Evolutionary conservation across 108 stramenopile genomes (phyloP), one percentile per base, ranked within the genome.

Genomic region (Mediolabrus comicus): DNA sequence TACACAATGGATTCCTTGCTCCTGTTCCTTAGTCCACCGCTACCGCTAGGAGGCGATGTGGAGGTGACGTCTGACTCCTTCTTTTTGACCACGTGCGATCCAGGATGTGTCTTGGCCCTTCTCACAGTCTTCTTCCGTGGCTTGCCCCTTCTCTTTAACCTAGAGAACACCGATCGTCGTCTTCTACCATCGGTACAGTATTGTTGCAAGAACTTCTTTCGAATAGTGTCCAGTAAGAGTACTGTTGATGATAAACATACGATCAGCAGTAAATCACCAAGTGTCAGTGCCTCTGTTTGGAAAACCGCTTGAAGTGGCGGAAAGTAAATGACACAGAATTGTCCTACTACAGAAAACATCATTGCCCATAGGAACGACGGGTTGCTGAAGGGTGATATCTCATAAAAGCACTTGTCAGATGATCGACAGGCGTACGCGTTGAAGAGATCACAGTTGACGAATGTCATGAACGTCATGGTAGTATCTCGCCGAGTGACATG

Each of bases 381-480:
- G 71, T 99, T 98, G 52, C 87, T 83, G 38, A 84, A 85, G 10
- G 89, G 73, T 51, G 74, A 77, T 53, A 97, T 71, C 54, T 95
- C 86, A 61, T 95, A 95, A 49, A 95, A 95, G 22, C 83, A 83
- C 43, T 77, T 71, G 10, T 89, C 87, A 0, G 86, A 83, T 26
- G 92, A 94, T 51, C 97, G 92, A 67, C 98, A 98, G 12, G 86
- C 95, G 41, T 92, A 90, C 46, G 96, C 96, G 79, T 98, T 98
- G 84, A 98, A 90, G 41, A 97, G 87, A 79, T 99, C 98, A 58
- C 90, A 96, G 69, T 96, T 92, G 22, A 97, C 95, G 79, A 98
- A 97, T 6, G 95, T 96, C 86, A 97, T 98, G 84, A 98, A 98
- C 13, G 98, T 98, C 96, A 99, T 97, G 30, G 96, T 97, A 11